Conservation (phyloP, 805 yeast genomes). For the Ogataea trehalophila region DNA sequence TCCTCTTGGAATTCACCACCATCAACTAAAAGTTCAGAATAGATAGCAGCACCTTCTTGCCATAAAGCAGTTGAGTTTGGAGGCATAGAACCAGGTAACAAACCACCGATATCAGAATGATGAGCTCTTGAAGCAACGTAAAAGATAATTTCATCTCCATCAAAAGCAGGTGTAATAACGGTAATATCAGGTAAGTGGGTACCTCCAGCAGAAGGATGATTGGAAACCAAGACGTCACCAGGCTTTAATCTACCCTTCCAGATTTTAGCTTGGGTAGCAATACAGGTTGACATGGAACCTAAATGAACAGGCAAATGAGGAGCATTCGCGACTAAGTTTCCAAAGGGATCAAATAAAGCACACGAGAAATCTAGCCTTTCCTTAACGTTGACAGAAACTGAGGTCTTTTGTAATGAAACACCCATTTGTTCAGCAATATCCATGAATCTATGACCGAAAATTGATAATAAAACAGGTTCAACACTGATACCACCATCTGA, state of each 20-base stretch:
- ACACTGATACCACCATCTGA: conserved; percentile 31
- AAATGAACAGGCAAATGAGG: conserved; percentile 86
- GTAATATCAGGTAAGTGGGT: conserved; percentile 89
- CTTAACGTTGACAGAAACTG: conserved; percentile 79
- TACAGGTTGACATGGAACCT: conserved; percentile 82
- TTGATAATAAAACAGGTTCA: conserved; percentile 70
- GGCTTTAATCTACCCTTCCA: conserved; percentile 63
- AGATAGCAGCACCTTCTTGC: conserved; percentile 90
- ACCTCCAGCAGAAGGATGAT: conserved; percentile 83
- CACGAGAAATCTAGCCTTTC: conserved; percentile 82
- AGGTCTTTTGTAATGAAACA: conserved; percentile 67
- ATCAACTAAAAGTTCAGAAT: conserved; percentile 67
- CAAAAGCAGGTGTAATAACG: conserved; percentile 84
- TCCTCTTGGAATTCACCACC: conserved; percentile 74
- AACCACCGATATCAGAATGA: conserved; percentile 94
- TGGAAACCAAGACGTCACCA: conserved; percentile 75
- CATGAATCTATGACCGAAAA: conserved; percentile 82
- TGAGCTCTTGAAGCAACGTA: conserved; percentile 95
- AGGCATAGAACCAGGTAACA: conserved; percentile 91
- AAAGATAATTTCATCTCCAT: conserved; percentile 58
- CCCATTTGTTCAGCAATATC: conserved; percentile 93
- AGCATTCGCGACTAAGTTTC: conserved; percentile 82
- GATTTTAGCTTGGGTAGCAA: conserved; percentile 54
- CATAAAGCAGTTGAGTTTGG: conserved; percentile 79
- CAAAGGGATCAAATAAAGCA: conserved; percentile 71